Evolutionary conservation across 257 asterid species (phyloP), one percentile per base, ranked within the genome.

Genomic region (Penstemon eatonii): DNA sequence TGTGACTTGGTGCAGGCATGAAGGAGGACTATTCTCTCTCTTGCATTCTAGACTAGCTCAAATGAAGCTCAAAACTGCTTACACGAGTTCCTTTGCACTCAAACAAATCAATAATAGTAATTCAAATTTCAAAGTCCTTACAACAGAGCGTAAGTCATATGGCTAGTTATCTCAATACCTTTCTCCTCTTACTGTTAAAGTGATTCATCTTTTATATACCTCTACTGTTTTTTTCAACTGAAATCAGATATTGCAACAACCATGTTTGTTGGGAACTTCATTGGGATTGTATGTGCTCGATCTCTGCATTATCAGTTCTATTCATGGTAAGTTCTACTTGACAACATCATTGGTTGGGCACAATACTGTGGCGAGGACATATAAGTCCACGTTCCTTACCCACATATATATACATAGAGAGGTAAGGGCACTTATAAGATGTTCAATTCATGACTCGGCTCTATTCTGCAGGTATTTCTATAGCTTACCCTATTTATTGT

Each of bases 11-110:
- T 70, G 72, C 92, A 93, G 98, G 83, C 91, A 84, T 49, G 97
- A 86, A 79, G 97, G 88, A 52, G 98, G 98, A 55, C 65, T 93
- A 33, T 77, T 79, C 67, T 74, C 84, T 40, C 74, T 85, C 64
- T 40, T 88, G 76, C 76, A 70, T 61, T 81, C 84, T 8, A 87
- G 70, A 71, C 57, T 84, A 69, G 61, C 52, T 49, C 83, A 73
- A 69, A 33, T 73, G 68, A 78, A 79, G 83, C 83, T 76, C n/a
- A 64, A 75, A 42, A 60, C 74, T 54, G 56, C 83, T 39, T 19
- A 19, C 60, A 52, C 53, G 56, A 73, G 79, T 78, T 81, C 83
- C 38, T 79, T 75, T 72, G 69, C 84, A 7, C 55, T 67, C 46
- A 77, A 65, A 73, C 71, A 55, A 40, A 51, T 66, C 67, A 68